Conservation (phyloP, 1,284 basidiomycete species). For the Volvariella surrecta region DNA sequence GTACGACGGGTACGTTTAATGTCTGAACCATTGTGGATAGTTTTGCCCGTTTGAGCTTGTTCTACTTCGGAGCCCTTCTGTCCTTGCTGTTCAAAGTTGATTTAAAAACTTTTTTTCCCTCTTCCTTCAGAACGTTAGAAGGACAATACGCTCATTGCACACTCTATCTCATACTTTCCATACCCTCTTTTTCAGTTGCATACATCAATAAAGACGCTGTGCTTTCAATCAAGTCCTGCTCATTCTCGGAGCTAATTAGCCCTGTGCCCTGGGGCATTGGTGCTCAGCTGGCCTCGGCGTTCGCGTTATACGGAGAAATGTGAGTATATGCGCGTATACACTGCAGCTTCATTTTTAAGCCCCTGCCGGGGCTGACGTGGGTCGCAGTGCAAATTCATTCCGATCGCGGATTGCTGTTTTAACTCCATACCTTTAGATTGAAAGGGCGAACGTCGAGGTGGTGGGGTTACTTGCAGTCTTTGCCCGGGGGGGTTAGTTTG, state of each 20-base stretch:
- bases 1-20: conserved; percentile 28
- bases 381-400: no score
- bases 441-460: conserved; percentile 46
- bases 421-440: conserved; percentile 13
- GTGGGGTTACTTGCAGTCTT: conserved; percentile 60
- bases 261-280: conserved; percentile 42
- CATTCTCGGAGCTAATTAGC: conserved; percentile 32
- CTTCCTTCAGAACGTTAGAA: no score
- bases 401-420: no score
- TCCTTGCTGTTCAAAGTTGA: no score
- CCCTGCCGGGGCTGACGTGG: no score
- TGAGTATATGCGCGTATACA: conserved; percentile 28
- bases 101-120: no score
- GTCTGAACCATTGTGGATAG: neutral
- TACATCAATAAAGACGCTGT: conserved; percentile 56
- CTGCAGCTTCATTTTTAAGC: no score
- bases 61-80: no score
- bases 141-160: no score
- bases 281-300: conserved; percentile 49
- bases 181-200: conserved; percentile 38
- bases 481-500: conserved; percentile 49
- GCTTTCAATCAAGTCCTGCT: conserved; percentile 53
- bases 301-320: conserved; percentile 59
- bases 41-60: neutral
- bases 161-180: neutral